A percentile compares a stretch with the other conserved stretches of the same genome.
Evolutionary conservation across 805 yeast species (phyloP).

Genomic region (Cyberlindnera mrakii): DNA sequence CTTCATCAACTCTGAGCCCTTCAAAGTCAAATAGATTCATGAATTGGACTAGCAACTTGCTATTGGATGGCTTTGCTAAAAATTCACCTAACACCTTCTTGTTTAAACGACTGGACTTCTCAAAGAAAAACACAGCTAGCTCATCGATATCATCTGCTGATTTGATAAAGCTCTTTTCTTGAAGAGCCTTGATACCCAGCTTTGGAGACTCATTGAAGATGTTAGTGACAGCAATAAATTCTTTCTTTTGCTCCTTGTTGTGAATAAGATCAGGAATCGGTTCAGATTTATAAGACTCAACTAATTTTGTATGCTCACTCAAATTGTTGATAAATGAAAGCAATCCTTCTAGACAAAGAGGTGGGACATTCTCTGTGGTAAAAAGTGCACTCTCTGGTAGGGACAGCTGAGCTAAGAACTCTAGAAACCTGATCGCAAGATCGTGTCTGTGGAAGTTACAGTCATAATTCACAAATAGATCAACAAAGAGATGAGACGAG

Average conservation of each 20-base stretch:
- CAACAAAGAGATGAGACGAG: conserved; percentile 69
- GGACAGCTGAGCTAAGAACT: conserved; percentile 69
- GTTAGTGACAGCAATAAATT: conserved; percentile 70
- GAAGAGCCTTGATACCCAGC: conserved; percentile 60
- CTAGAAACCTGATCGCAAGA: conserved; percentile 59
- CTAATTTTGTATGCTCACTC: conserved; percentile 34
- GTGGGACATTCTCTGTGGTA: conserved; percentile 86
- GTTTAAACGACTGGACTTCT: conserved; percentile 75
- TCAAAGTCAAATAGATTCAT: conserved; percentile 68
- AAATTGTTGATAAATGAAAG: conserved; percentile 63
- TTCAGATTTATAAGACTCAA: conserved; percentile 15
- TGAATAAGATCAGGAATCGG: conserved; percentile 15
- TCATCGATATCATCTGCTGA: conserved; percentile 46
- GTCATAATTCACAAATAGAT: conserved; percentile 76
- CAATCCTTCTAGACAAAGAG: conserved; percentile 86
- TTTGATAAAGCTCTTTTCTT: conserved; percentile 59
- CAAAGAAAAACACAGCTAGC: conserved; percentile 70
- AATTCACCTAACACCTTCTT: conserved; percentile 85
- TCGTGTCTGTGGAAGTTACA: conserved; percentile 87
- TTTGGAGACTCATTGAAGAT: conserved; percentile 75
- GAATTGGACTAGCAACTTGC: conserved; percentile 54
- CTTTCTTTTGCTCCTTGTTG: conserved; percentile 50
- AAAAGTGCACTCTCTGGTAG: conserved; percentile 77
- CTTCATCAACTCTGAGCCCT: conserved; percentile 86
- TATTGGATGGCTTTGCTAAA: conserved; percentile 70